These are phyloP conservation scores for Thraustochytrium striatum DNA, from an alignment of 352 stramenopile species.

Conservation along the genomic window DNA sequence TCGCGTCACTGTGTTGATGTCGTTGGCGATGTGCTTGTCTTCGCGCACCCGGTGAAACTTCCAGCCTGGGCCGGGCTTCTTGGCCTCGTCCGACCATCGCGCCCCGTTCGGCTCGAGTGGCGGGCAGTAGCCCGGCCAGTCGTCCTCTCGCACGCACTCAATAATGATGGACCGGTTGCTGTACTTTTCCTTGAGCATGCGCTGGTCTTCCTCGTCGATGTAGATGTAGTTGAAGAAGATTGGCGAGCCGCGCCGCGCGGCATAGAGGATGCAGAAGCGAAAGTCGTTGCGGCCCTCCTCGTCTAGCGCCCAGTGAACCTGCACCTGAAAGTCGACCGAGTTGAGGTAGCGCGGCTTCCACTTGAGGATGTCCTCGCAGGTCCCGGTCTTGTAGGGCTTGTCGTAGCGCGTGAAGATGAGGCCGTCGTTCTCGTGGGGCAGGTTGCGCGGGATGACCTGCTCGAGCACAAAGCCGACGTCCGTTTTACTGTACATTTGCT, in stretches of 20 bases:
- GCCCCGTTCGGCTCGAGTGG: background rate
- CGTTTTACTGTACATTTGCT: conserved; percentile 42
- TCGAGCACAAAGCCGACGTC: conserved; percentile 46
- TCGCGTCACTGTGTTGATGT: conserved; percentile 25
- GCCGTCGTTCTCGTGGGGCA: conserved; percentile 46
- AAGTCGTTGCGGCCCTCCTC: background rate
- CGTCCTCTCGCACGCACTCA: conserved; percentile 46
- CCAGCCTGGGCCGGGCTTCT: background rate
- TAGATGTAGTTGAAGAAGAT: conserved; percentile 1
- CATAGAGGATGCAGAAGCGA: conserved; percentile 32
- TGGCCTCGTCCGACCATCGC: background rate
- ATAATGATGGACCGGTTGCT: conserved; percentile 3
- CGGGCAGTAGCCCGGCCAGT: background rate
- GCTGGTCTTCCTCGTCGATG: conserved; percentile 30
- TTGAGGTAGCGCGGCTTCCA: conserved; percentile 47
- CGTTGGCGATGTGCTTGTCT: conserved; percentile 47
- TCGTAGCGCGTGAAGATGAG: conserved; percentile 45
- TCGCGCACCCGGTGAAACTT: conserved; percentile 45
- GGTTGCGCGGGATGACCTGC: conserved; percentile 31
- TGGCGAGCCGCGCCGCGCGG: background rate
- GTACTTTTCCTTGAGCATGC: conserved; percentile 33
- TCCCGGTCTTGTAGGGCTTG: conserved; percentile 39
- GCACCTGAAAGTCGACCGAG: conserved; percentile 45
- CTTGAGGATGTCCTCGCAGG: conserved; percentile 33
- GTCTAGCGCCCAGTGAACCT: background rate